Base-by-base conservation (phyloP, 768 basidiomycete genomes). In the Termitomyces heimii region DNA sequence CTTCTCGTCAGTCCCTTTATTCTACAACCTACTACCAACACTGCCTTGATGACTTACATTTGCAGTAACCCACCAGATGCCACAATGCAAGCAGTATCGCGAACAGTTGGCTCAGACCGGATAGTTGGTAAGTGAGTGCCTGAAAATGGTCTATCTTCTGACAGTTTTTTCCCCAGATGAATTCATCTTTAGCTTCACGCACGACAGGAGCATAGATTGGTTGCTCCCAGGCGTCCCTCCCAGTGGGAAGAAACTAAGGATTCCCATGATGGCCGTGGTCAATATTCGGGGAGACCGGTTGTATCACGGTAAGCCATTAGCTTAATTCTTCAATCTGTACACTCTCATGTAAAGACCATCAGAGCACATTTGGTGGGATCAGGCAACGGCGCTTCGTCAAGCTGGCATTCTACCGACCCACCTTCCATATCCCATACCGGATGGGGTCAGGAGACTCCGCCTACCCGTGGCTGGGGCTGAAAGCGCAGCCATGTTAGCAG, bases 211-310 rank as follows among this genome's bases (percentile, higher is more conserved):
- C 34, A 67, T 80, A 42, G 77, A 79, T 60, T 80, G 77, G 75
- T 67, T 81, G 14, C 73, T 83, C 20, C 82, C 82, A 4, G 77
- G 79, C 2, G 75, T 84, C 22, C 81, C 81, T 4, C 75, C 81
- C 0, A 82, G 78, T 2, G 76, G 76, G 14, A 78, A 74, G 62
- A 75, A 75, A 43, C 59, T 84, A 10, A 56, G 71, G 1, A 73
- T 84, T 49, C 82, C 82, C 2, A 79, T 82, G 76, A 68, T 81
- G 24, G 79, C 77, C 12, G 77, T 84, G n/a, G 78, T 84, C 37
- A 81, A 78, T 58, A 71, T 84, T 50, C 73, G 73, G 22, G 73
- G 73, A 10, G 73, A 75, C 53, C 66, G 75, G 28, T 60, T 75
- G 22, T 75, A 69, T 55, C 72, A 73, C 45, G 74, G 74, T 73